Conservation (phyloP, 371 early-diverging fungal genomes). For the Phascolomyces articulosus region DNA sequence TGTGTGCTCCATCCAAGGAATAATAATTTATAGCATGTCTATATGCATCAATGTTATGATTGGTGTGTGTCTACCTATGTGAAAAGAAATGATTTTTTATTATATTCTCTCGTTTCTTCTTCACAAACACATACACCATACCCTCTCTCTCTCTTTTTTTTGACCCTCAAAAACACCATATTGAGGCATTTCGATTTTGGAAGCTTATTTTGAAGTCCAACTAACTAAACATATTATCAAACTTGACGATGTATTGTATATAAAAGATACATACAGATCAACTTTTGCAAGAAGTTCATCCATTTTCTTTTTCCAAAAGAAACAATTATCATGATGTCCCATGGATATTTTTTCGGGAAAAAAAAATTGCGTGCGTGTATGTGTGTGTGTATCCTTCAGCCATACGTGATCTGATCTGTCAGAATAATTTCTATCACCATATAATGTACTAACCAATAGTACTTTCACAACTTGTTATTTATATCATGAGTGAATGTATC, state of each 20-base stretch:
- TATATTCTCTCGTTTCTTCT: neutral
- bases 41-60: too few species aligned
- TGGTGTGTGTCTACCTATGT: too few species aligned
- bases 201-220: constrained; percentile 10
- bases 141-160: too few species aligned
- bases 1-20: too few species aligned
- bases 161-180: too few species aligned
- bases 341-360: too few species aligned
- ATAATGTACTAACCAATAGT: constrained; percentile 20
- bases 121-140: neutral
- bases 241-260: constrained; percentile 20
- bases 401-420: neutral
- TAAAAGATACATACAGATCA: constrained; percentile 18
- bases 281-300: constrained; percentile 25
- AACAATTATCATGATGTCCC: too few species aligned
- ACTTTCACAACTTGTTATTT: constrained; percentile 24
- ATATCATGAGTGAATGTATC: constrained; percentile 14
- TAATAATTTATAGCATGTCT: too few species aligned
- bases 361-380: too few species aligned
- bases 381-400: neutral
- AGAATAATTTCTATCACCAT: constrained; percentile 12
- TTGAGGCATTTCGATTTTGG: constrained; percentile 23
- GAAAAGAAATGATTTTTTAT: too few species aligned
- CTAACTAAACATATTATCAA: constrained; percentile 20
- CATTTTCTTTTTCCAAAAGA: neutral